Percentiles rank a stretch among this genome's conserved stretches.
Conservation (phyloP, 345 rosid genomes). For the Lagerstroemia speciosa region DNA sequence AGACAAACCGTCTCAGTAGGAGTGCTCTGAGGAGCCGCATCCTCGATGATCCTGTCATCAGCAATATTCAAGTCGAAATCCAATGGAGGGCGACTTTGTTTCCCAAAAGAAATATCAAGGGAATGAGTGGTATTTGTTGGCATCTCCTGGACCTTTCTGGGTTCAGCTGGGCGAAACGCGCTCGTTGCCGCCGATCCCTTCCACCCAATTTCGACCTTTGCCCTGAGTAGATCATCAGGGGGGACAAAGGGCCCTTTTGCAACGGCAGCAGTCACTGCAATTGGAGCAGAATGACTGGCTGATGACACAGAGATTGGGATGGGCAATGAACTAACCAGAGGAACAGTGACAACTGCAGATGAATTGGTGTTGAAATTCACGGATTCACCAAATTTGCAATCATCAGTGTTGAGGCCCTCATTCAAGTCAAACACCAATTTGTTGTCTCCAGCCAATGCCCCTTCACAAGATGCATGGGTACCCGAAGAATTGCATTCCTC, state of each 20-base stretch:
- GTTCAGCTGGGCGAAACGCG: constrained; percentile 96
- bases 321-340: constrained; percentile 31
- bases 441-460: constrained; percentile 32
- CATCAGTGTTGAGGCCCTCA: constrained; percentile 64
- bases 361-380: constrained; percentile 27
- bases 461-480: constrained; percentile 18
- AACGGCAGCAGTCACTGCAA: constrained; percentile 83
- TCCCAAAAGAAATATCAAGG: constrained; percentile 33
- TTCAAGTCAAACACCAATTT: constrained; percentile 80
- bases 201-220: constrained; percentile 77
- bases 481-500: constrained; percentile 30
- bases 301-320: constrained; percentile 36
- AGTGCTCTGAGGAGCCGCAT: constrained; percentile 40
- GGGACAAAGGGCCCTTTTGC: constrained; percentile 85
- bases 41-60: constrained; percentile 74
- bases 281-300: constrained; percentile 47
- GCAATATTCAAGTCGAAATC: constrained; percentile 83
- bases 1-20: constrained; percentile 24
- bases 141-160: constrained; percentile 51
- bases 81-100: constrained; percentile 41
- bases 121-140: constrained; percentile 15
- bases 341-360: constrained; percentile 27
- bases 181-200: constrained; percentile 98
- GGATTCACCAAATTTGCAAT: constrained; percentile 37
- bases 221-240: constrained; percentile 55